Base-by-base conservation (phyloP, 805 yeast species). In the Candida coquimbonensis region DNA sequence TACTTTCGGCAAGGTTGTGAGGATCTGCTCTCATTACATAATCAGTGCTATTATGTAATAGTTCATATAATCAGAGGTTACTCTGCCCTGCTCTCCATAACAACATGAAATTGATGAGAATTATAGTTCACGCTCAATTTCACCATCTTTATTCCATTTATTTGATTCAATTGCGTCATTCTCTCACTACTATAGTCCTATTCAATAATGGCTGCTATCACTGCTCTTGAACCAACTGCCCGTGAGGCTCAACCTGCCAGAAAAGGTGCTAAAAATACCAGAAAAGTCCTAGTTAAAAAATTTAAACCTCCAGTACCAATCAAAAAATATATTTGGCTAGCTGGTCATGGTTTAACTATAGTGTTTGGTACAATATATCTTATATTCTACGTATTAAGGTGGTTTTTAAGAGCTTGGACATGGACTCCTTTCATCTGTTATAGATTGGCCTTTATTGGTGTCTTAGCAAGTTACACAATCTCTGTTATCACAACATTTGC, bases 401-500 rank as follows among this genome's bases (percentile, higher is more conserved):
- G 49, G 57, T 69, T 65, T 57, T 25, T 45, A 5, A 17, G n/a
- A 8, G 11, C 31, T 5, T 42, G 13, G 13, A 71, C 53, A 43
- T 73, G 54, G 62, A 59, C 74, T 43, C 78, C 83, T 26, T 61
- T 69, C n/a, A 59, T 81, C 13, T 48, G 70, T 32, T 85, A 83
- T 63, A 64, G 81, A 49, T 51, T 80, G 36, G 60, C 83, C 7
- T 65, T 84, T 14, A 39, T 77, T 7, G 90, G 90, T 14, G 74
- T 80, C 1, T 57, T 76, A 34, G 43, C 66, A 12, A 70, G 89
- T 5, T 73, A 79, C 54, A 49, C 72, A 1, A 66, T 80, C 38
- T 73, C 87, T 1, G 67, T 78, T 43, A 55, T 73, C 31, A 81
- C 82, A 40, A 78, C 78, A 52, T 81, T 80, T 66, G 81, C 81